Evolutionary conservation across 2,329 filamentous ascomycete genomes (phyloP).

Genomic region (Periconia sp.): DNA sequence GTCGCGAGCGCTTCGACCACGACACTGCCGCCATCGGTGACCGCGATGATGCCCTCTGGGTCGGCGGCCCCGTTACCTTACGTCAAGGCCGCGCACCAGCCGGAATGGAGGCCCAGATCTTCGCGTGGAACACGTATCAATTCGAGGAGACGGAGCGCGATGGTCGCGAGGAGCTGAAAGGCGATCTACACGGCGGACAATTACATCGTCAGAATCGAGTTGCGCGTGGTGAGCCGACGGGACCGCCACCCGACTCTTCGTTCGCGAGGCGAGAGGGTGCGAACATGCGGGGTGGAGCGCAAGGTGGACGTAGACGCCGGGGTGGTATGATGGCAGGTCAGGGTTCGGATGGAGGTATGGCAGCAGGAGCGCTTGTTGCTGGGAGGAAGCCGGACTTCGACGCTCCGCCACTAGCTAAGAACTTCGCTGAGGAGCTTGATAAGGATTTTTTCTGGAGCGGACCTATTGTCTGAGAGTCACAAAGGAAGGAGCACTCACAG

Average conservation of each 20-base stretch:
- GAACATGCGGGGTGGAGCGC: slow-evolving; percentile 3
- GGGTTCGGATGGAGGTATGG: background rate
- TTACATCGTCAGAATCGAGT: slow-evolving; percentile 40
- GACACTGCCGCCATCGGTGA: slow-evolving; percentile 36
- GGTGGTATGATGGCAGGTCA: background rate
- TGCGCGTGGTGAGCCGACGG: slow-evolving; percentile 16
- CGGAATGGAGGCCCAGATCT: slow-evolving; percentile 33
- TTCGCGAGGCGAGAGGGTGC: no score
- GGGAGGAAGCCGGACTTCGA: slow-evolving; percentile 25
- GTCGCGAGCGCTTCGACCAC: slow-evolving; percentile 34
- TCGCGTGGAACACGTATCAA: slow-evolving; percentile 37
- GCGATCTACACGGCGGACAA: slow-evolving; percentile 41
- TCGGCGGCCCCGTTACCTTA: slow-evolving; percentile 19
- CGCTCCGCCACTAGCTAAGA: slow-evolving; percentile 34
- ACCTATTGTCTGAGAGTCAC: slow-evolving; percentile 21
- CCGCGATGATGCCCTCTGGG: slow-evolving; percentile 31
- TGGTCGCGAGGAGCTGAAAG: slow-evolving; percentile 37
- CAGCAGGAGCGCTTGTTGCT: slow-evolving; percentile 23
- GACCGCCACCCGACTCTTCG: background rate
- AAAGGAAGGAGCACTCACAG: no score
- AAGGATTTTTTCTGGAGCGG: slow-evolving; percentile 38
- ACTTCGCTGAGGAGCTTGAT: slow-evolving; percentile 33
- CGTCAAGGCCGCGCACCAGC: slow-evolving; percentile 28
- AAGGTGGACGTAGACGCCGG: background rate
- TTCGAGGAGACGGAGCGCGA: slow-evolving; percentile 32